Percentiles rank a stretch among this genome's conserved stretches.
These are phyloP conservation scores for Penicillium sp. DNA, from an alignment of 2,329 filamentous ascomycete genomes.

Conservation along the genomic window DNA sequence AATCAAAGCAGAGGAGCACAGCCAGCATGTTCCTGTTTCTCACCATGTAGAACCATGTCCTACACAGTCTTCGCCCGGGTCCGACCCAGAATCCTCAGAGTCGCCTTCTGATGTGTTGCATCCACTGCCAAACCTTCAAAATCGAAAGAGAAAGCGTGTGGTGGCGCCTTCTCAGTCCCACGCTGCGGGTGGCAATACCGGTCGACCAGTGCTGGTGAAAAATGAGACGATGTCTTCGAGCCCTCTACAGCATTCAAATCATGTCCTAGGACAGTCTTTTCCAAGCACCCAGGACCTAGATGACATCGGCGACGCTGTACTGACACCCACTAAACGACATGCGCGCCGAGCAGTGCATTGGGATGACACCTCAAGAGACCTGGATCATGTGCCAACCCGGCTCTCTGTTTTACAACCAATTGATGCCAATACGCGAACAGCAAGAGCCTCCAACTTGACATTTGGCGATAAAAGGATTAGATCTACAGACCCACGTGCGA, in stretches of 20 bases:
- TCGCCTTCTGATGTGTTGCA: slow-evolving; percentile 2
- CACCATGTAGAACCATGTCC: slow-evolving; percentile 12
- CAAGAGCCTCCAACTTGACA: slow-evolving; percentile 1
- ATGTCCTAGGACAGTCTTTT: slow-evolving; percentile 23
- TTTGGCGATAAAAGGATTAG: slow-evolving; percentile 34
- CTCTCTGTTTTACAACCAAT: slow-evolving; percentile 26
- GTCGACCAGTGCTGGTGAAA: slow-evolving; percentile 32
- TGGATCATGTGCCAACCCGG: not conserved
- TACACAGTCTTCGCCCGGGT: slow-evolving; percentile 13
- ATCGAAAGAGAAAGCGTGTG: slow-evolving; percentile 25
- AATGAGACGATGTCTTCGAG: slow-evolving; percentile 38
- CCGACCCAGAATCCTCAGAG: slow-evolving; percentile 5
- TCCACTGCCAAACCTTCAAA: slow-evolving; percentile 4
- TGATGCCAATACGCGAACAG: slow-evolving; percentile 27
- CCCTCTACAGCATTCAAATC: slow-evolving; percentile 18
- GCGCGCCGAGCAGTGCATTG: slow-evolving; percentile 6
- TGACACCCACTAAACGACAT: slow-evolving; percentile 43
- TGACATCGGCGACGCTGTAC: slow-evolving; percentile 42
- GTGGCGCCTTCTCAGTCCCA: not conserved
- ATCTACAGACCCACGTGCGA: slow-evolving; percentile 32
- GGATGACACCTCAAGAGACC: not conserved
- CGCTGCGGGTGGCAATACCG: slow-evolving; percentile 7
- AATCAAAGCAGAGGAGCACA: slow-evolving; percentile 6
- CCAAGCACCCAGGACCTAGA: slow-evolving; percentile 64
- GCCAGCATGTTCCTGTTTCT: not conserved